Percentiles rank a stretch among this genome's conserved stretches.
Evolutionary conservation across 2,329 filamentous ascomycete genomes (phyloP).

Genomic region (Paracorniculantispora psalliotae): DNA sequence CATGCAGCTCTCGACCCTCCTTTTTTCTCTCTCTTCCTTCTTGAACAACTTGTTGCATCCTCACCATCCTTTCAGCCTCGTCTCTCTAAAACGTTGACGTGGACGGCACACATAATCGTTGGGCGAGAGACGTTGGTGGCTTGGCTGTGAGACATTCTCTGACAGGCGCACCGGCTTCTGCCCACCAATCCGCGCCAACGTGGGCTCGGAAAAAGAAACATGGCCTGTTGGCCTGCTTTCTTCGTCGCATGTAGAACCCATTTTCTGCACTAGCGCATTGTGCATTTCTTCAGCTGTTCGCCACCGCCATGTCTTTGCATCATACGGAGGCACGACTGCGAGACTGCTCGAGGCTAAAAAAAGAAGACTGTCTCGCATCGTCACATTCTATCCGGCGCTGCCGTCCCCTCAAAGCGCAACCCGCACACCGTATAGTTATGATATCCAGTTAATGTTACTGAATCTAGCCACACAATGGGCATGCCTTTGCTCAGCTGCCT

Average conservation of each 20-base stretch:
- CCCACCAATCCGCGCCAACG: neutral
- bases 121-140: neutral
- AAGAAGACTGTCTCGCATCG: neutral
- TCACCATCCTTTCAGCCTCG: no score
- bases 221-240: neutral
- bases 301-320: no score
- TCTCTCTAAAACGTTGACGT: neutral
- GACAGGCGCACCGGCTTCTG: neutral
- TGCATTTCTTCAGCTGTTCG: neutral
- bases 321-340: no score
- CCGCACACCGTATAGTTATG: neutral
- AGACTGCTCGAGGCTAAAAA: no score
- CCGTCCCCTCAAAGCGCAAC: neutral
- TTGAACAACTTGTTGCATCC: neutral
- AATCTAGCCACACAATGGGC: neutral
- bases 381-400: neutral
- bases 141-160: constrained; percentile 8
- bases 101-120: neutral
- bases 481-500: neutral
- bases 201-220: neutral
- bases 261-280: neutral
- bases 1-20: neutral
- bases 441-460: neutral
- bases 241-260: neutral
- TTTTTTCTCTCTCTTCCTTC: neutral